Evolutionary conservation across 345 rosid species (phyloP).

Genomic region (Syzygium aqueum): DNA sequence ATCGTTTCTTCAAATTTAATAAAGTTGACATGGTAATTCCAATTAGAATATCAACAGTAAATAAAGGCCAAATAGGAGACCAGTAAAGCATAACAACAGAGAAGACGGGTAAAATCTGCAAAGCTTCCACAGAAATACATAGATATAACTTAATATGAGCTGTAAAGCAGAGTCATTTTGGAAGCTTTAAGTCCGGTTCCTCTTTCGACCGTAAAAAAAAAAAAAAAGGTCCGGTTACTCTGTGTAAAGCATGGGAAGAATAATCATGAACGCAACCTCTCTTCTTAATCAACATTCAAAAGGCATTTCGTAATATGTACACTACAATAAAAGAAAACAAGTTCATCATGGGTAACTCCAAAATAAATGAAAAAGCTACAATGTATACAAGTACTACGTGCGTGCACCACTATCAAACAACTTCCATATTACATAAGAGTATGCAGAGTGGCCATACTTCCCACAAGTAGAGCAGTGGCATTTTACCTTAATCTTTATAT

Average conservation of each 20-base stretch:
- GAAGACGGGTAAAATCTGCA: background rate
- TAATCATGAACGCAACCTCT: background rate
- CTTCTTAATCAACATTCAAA: background rate
- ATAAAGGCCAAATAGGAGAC: background rate
- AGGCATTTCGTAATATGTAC: background rate
- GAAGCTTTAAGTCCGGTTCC: background rate
- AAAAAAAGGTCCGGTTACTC: background rate
- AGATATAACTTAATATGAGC: background rate
- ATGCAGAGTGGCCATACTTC: background rate
- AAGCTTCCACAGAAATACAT: background rate
- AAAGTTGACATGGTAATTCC: background rate
- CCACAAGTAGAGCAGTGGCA: background rate
- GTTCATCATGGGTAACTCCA: background rate
- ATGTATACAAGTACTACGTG: background rate
- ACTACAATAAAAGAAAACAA: background rate
- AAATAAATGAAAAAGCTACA: background rate
- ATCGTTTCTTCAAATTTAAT: background rate
- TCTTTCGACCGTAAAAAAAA: too few relatives aligned
- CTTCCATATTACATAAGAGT: background rate
- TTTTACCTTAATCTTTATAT: background rate
- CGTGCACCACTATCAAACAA: background rate
- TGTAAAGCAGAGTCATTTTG: background rate
- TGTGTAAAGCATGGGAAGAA: background rate
- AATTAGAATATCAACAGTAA: background rate
- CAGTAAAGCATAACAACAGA: too few relatives aligned